A percentile compares a stretch with the other conserved stretches of the same genome.
phyloP scores from a whole-genome alignment of 192 early-diverging fungal species.

The Phlyctochytrium arcticum region DNA sequence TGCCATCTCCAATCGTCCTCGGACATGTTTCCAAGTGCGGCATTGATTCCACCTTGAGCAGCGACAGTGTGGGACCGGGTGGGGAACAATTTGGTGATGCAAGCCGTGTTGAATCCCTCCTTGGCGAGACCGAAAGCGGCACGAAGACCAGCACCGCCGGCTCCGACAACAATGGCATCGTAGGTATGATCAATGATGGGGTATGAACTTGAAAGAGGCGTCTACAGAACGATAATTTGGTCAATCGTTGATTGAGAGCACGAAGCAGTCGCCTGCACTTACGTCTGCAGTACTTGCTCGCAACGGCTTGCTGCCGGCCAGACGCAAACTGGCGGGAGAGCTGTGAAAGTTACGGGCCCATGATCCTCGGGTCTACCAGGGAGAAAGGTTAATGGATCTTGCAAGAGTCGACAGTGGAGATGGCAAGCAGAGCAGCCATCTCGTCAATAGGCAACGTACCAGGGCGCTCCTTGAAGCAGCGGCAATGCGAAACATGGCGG shows the following conservation, averaged over 20 bases:
- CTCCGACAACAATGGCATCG: constrained; percentile 97
- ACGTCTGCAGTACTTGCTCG: constrained; percentile 68
- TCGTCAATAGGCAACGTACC: not conserved
- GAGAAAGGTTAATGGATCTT: no score
- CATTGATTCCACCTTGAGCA: constrained; percentile 99
- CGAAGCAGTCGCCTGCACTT: not conserved
- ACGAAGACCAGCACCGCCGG: constrained; percentile 97
- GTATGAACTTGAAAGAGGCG: constrained; percentile 66
- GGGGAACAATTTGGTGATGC: constrained; percentile 97
- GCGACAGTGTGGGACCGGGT: constrained; percentile 98
- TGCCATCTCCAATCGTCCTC: constrained; percentile 99
- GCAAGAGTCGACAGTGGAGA: not conserved
- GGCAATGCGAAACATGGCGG: not conserved
- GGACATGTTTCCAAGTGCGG: constrained; percentile 98
- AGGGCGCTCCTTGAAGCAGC: not conserved
- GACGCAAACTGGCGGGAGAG: constrained; percentile 49
- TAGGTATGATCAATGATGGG: constrained; percentile 97
- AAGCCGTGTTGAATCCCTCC: constrained; percentile 89
- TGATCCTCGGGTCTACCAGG: not conserved
- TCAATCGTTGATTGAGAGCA: not conserved
- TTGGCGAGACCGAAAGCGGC: constrained; percentile 93
- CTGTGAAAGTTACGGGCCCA: not conserved
- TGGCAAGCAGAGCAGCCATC: not conserved
- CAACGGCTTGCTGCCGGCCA: constrained; percentile 72
- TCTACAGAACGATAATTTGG: constrained; percentile 3